Evolutionary conservation across 1,284 basidiomycete genomes (phyloP).

Genomic region (Rhodotorula glutinis): DNA sequence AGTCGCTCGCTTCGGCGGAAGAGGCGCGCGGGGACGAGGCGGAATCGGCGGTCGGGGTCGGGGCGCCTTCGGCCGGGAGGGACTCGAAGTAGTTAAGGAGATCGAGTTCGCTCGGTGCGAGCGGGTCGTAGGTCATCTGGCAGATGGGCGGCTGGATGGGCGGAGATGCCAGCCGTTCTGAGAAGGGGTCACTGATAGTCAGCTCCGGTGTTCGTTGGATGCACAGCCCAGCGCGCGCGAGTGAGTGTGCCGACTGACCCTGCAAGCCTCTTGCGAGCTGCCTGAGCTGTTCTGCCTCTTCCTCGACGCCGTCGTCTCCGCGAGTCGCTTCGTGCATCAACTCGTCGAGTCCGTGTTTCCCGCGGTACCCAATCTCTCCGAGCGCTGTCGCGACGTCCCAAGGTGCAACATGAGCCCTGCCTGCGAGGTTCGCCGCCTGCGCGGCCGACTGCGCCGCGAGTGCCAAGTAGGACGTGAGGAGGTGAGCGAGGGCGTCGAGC

Average conservation of each 20-base stretch:
- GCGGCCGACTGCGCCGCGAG: constrained; percentile 32
- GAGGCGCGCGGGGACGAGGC: constrained; percentile 16
- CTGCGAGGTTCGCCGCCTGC: constrained; percentile 30
- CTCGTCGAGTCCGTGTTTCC: constrained; percentile 12
- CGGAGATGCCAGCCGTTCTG: constrained; percentile 23
- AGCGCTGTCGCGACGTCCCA: constrained; percentile 39
- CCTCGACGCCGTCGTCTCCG: constrained; percentile 19
- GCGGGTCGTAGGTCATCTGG: constrained; percentile 31
- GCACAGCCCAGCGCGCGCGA: no score
- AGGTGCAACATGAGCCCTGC: constrained; percentile 28
- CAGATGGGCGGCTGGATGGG: constrained; percentile 13
- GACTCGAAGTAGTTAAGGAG: constrained; percentile 20
- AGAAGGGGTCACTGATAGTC: background rate
- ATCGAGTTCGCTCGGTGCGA: constrained; percentile 17
- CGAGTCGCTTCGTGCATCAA: constrained; percentile 27
- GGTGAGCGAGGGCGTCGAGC: constrained; percentile 38
- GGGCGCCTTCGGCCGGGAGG: constrained; percentile 6
- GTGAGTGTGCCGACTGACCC: constrained; percentile 10
- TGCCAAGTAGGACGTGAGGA: constrained; percentile 38
- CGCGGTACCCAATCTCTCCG: constrained; percentile 25
- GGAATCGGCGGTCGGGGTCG: constrained; percentile 9
- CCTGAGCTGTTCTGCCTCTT: constrained; percentile 19
- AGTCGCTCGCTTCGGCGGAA: background rate
- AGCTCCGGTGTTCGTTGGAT: no score
- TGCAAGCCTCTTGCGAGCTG: constrained; percentile 24